Percentiles rank a stretch among this genome's conserved stretches.
These are phyloP conservation scores for Debaryomyces sp. DNA, from an alignment of 1,139 yeast genomes.

Conservation along the genomic window DNA sequence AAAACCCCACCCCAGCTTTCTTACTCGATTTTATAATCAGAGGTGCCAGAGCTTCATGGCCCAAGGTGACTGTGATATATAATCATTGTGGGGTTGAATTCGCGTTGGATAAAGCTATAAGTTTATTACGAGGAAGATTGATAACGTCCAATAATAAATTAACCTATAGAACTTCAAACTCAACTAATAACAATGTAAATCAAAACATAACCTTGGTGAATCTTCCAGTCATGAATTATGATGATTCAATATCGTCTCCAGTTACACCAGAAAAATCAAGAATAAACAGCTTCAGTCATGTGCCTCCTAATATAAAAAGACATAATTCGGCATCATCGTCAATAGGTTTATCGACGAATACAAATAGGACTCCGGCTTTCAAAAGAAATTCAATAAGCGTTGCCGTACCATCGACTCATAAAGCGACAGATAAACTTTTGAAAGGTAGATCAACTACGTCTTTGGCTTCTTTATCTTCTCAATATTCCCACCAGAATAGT, in stretches of 20 bases:
- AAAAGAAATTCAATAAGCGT: conserved; percentile 32
- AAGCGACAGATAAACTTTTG: conserved; percentile 8
- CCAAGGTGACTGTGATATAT: conserved; percentile 76
- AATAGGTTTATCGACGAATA: conserved; percentile 11
- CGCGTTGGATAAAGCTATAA: conserved; percentile 79
- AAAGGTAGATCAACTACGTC: conserved; percentile 36
- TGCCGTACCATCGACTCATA: conserved; percentile 16
- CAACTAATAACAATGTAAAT: conserved; percentile 11
- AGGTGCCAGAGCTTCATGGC: conserved; percentile 95
- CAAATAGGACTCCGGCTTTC: conserved; percentile 12
- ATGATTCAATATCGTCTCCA: conserved; percentile 13
- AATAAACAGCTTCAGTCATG: background rate
- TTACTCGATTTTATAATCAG: conserved; percentile 69
- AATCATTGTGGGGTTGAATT: conserved; percentile 92
- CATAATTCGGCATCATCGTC: conserved; percentile 23
- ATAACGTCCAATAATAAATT: conserved; percentile 39
- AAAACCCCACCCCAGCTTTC: conserved; percentile 80
- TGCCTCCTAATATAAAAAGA: conserved; percentile 23
- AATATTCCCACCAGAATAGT: background rate
- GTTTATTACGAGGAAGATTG: conserved; percentile 64
- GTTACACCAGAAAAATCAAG: conserved; percentile 13
- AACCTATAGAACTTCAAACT: conserved; percentile 10
- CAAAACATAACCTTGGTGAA: conserved; percentile 24
- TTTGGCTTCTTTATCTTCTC: conserved; percentile 22
- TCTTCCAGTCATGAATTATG: conserved; percentile 26